A percentile compares a stretch with the other conserved stretches of the same genome.
Evolutionary conservation across 2,329 filamentous ascomycete species (phyloP).

Genomic region (Diaporthe humulicola): DNA sequence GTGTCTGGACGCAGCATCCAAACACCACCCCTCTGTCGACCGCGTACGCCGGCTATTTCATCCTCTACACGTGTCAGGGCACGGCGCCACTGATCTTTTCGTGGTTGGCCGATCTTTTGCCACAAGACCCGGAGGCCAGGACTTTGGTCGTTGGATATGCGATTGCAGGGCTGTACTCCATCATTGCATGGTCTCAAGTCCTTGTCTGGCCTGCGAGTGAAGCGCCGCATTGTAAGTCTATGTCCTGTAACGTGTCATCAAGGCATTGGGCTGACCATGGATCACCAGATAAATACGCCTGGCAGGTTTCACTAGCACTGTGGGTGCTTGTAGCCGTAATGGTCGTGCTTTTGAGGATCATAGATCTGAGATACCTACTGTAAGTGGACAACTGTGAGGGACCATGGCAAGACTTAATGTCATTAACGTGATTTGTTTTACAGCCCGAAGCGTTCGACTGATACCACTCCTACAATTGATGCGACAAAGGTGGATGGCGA

Average conservation of each 20-base stretch:
- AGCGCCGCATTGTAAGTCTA: conserved; percentile 59
- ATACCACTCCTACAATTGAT: conserved; percentile 13
- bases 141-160: conserved; percentile 63
- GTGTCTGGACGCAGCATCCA: conserved; percentile 63
- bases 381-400: not conserved
- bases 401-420: no score
- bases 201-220: conserved; percentile 65
- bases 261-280: conserved; percentile 9
- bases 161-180: conserved; percentile 63
- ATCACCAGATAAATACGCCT: conserved; percentile 57
- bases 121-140: conserved; percentile 63
- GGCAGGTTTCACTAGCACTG: conserved; percentile 60
- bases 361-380: conserved; percentile 58
- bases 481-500: conserved; percentile 32
- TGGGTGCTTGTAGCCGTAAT: conserved; percentile 60
- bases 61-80: conserved; percentile 60
- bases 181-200: conserved; percentile 65
- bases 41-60: conserved; percentile 66
- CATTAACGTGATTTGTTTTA: not conserved
- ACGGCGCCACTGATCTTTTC: conserved; percentile 66
- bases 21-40: conserved; percentile 56
- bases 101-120: conserved; percentile 62
- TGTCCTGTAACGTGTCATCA: not conserved
- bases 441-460: conserved; percentile 38
- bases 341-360: conserved; percentile 56